A percentile compares a stretch with the other conserved stretches of the same genome.
phyloP scores from a whole-genome alignment of 768 basidiomycete species.

The Suillus tomentosus region DNA sequence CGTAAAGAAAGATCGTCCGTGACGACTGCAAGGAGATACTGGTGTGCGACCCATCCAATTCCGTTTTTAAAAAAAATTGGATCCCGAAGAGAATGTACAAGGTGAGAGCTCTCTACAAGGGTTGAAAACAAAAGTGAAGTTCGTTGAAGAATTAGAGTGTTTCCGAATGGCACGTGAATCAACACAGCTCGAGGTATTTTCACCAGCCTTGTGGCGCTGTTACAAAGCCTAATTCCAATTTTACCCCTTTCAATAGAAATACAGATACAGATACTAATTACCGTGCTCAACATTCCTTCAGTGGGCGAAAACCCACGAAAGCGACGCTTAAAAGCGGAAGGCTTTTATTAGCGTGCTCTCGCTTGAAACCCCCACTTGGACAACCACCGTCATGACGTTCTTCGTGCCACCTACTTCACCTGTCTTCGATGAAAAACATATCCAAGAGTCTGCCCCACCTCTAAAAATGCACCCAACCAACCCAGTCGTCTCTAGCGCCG shows the following conservation, averaged over 20 bases:
- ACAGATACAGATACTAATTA: background rate
- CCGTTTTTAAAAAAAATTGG: background rate
- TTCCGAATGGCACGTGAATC: too few species aligned
- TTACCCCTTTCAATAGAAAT: background rate
- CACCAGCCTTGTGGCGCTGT: background rate
- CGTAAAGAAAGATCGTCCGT: too few species aligned
- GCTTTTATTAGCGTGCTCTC: background rate
- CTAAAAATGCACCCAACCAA: constrained; percentile 36
- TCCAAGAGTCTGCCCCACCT: constrained; percentile 15
- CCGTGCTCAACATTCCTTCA: background rate
- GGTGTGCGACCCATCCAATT: background rate
- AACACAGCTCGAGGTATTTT: too few species aligned
- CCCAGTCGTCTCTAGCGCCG: constrained; percentile 60
- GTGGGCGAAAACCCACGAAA: background rate
- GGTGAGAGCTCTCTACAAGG: too few species aligned
- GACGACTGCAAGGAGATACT: background rate
- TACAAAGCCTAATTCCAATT: background rate
- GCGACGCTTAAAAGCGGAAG: background rate
- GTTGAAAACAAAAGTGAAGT: too few species aligned
- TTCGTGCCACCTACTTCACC: constrained; percentile 2
- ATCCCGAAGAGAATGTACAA: background rate
- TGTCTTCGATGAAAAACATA: constrained; percentile 9
- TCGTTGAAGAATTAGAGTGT: too few species aligned
- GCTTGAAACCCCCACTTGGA: background rate
- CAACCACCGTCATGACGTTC: background rate